Evolutionary conservation across 108 stramenopile genomes (phyloP).

Genomic region (Epipyxis sp.): DNA sequence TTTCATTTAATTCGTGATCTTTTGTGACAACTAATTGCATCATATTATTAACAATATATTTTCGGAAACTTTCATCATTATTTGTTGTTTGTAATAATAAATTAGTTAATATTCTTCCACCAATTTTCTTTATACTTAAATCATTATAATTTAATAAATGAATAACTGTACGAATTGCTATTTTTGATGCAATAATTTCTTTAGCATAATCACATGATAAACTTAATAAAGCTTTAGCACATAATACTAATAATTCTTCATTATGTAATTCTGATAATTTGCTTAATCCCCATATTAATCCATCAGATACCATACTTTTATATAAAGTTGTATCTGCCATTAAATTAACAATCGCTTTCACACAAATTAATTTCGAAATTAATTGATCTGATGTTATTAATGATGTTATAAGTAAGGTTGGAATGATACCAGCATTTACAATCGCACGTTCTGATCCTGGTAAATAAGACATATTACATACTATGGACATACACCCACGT

Average conservation of each 20-base stretch:
- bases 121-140: not conserved
- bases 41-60: not conserved
- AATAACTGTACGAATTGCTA: not conserved
- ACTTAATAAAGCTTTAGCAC: slow-evolving; percentile 11
- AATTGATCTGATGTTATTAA: slow-evolving; percentile 26
- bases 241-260: slow-evolving; percentile 1
- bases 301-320: slow-evolving; percentile 10
- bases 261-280: slow-evolving; percentile 5
- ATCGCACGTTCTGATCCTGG: slow-evolving; percentile 9
- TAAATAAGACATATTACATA: slow-evolving; percentile 29
- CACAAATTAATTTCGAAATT: not conserved
- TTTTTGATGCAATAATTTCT: slow-evolving; percentile 1
- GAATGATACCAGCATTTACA: slow-evolving; percentile 7
- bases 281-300: slow-evolving; percentile 1
- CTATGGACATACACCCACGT: slow-evolving; percentile 17
- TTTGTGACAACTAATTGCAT: not conserved
- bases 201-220: slow-evolving; percentile 16
- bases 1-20: slow-evolving; percentile 22
- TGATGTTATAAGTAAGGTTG: slow-evolving; percentile 19
- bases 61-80: slow-evolving; percentile 22
- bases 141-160: not conserved
- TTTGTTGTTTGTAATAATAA: slow-evolving; percentile 20
- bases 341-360: slow-evolving; percentile 31
- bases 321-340: slow-evolving; percentile 19
- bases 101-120: slow-evolving; percentile 25